Conservation (phyloP, 1,284 basidiomycete genomes). For the Xerocomus nothofagi region DNA sequence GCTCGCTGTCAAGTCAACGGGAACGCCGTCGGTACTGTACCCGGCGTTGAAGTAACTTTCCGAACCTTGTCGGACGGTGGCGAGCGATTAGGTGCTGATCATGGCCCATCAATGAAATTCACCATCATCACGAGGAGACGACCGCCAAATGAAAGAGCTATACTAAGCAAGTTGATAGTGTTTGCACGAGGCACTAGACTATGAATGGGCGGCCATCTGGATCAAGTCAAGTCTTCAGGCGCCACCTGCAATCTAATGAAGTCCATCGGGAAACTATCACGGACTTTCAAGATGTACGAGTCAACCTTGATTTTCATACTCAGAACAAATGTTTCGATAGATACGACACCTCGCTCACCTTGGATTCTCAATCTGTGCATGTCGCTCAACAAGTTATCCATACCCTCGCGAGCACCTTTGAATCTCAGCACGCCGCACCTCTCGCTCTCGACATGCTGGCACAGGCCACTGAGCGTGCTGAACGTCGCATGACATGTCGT, state of each 20-base stretch:
- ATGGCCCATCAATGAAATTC: slow-evolving; percentile 19
- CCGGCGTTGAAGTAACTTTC: too few species aligned
- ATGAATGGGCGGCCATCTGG: slow-evolving; percentile 29
- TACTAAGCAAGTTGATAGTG: slow-evolving; percentile 2
- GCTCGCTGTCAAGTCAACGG: slow-evolving; percentile 24
- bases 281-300: slow-evolving; percentile 28
- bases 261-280: slow-evolving; percentile 21
- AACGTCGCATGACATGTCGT: slow-evolving; percentile 41
- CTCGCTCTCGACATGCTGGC: slow-evolving; percentile 58
- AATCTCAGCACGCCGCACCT: slow-evolving; percentile 50
- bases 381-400: slow-evolving; percentile 34
- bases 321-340: background rate
- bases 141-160: slow-evolving; percentile 16
- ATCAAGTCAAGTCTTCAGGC: slow-evolving; percentile 6
- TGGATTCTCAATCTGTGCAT: slow-evolving; percentile 19
- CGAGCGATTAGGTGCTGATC: slow-evolving; percentile 9
- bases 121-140: slow-evolving; percentile 9
- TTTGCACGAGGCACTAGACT: slow-evolving; percentile 19
- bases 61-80: slow-evolving; percentile 10
- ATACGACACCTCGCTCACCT: slow-evolving; percentile 31
- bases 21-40: slow-evolving; percentile 5
- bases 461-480: slow-evolving; percentile 47
- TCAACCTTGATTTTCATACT: slow-evolving; percentile 22
- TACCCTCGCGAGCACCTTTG: slow-evolving; percentile 36
- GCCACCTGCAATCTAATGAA: slow-evolving; percentile 19